Conservation (phyloP, 2,329 filamentous ascomycete genomes). For the Aspergillus thermomutatus region DNA sequence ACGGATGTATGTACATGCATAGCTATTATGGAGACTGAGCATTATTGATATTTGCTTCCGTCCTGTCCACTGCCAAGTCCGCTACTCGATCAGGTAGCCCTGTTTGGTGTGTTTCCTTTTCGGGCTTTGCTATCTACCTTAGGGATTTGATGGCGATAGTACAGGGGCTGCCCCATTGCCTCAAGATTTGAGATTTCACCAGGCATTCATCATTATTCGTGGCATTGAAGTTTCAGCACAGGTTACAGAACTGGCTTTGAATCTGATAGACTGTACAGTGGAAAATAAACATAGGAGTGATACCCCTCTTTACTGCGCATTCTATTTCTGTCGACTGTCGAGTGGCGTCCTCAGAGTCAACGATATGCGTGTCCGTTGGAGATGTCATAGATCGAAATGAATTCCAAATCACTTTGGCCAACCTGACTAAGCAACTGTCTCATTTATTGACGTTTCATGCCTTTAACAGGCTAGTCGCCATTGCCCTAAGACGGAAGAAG, state of each 20-base stretch:
- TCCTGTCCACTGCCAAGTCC: neutral
- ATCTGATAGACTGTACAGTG: neutral
- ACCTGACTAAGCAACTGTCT: neutral
- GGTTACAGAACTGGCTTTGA: neutral
- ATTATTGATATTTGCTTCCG: neutral
- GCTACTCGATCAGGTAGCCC: neutral
- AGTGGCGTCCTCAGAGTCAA: slow-evolving; percentile 8
- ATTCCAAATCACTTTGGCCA: slow-evolving; percentile 17
- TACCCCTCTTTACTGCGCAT: neutral
- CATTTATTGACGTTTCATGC: neutral
- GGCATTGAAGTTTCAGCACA: neutral
- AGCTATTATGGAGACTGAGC: neutral
- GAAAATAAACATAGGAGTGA: neutral
- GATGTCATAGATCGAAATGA: slow-evolving; percentile 9
- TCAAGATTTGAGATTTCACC: neutral
- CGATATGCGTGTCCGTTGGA: slow-evolving; percentile 8
- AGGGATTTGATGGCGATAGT: neutral
- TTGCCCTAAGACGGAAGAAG: slow-evolving; percentile 10
- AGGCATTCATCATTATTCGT: neutral
- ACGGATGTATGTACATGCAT: neutral
- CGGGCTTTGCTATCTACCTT: neutral
- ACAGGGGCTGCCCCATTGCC: neutral
- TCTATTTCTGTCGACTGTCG: slow-evolving; percentile 5
- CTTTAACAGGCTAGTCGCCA: neutral
- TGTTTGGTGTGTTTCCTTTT: neutral